Evolutionary conservation across 257 asterid genomes (phyloP).

Genomic region (Nicotiana attenuata): DNA sequence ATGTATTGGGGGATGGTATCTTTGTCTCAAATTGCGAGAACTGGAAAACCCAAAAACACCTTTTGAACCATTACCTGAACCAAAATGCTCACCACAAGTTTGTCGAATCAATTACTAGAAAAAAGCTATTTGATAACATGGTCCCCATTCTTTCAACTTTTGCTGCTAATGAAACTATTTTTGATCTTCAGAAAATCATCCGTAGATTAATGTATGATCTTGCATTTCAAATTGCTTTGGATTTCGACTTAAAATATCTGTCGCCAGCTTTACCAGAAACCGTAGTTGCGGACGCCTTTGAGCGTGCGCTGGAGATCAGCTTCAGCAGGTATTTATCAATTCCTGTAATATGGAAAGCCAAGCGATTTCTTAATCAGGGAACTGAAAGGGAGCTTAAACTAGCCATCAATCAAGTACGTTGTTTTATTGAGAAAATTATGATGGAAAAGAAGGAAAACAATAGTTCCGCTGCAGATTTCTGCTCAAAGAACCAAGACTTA

Average conservation of each 20-base stretch:
- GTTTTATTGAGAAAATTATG: slow-evolving; percentile 22
- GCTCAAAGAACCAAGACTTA: slow-evolving; percentile 7
- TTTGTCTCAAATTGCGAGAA: slow-evolving; percentile 37
- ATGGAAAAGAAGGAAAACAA: neutral
- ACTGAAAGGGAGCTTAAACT: slow-evolving; percentile 28
- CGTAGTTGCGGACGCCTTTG: slow-evolving; percentile 31
- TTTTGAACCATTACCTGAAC: slow-evolving; percentile 40
- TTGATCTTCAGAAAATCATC: slow-evolving; percentile 19
- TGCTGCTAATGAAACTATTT: slow-evolving; percentile 8
- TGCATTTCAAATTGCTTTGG: slow-evolving; percentile 33
- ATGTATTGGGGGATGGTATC: slow-evolving; percentile 38
- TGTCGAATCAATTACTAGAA: slow-evolving; percentile 24
- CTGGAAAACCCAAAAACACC: slow-evolving; percentile 44
- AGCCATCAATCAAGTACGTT: slow-evolving; percentile 20
- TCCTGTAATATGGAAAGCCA: slow-evolving; percentile 31
- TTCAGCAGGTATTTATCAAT: slow-evolving; percentile 1
- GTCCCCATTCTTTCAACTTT: slow-evolving; percentile 21
- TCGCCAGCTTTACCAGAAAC: slow-evolving; percentile 27
- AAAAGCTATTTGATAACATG: slow-evolving; percentile 27
- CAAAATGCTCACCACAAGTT: slow-evolving; percentile 31
- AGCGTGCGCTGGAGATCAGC: slow-evolving; percentile 24
- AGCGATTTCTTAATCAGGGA: slow-evolving; percentile 21
- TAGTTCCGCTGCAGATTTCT: too few species aligned
- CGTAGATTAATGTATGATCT: slow-evolving; percentile 37
- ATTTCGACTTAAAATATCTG: slow-evolving; percentile 29